Evolutionary conservation across 2,329 filamentous ascomycete genomes (phyloP), one percentile per base, ranked within the genome.

Genomic region (Fusarium subglutinans): DNA sequence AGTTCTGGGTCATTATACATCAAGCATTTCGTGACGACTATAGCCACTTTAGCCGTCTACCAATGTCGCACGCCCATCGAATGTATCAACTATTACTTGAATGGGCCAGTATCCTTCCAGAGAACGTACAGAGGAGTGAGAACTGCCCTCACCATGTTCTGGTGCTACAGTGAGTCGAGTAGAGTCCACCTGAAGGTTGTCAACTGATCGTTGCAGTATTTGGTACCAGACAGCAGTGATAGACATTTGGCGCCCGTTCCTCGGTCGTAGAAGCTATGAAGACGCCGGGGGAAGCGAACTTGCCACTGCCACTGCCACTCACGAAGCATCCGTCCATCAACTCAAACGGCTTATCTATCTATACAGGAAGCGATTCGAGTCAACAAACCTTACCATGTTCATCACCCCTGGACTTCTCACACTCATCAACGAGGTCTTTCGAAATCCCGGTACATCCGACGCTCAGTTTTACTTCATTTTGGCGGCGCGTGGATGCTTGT

Each of bases 151-250:
- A 70, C 6, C 68, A 70, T 38, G 68, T 70, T 6, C 30, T 70
- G 1, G 24, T 70, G 11, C 17, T 70, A 24, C 68, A 70, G 68
- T 70, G 13, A 40, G 68, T 66, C 10, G 6, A 4, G 4, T 0
- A 6, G 5, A 7, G 6, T 26, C 1, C 1, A 0, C 0, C 5
- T 2, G 7, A 13, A 15, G 7, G 3, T 1, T 11, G 1, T 22
- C 6, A 10, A 22, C 54, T 66, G 8, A 70, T 15, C 2, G 2
- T 4, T 0, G 1, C 6, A 70, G 68, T 4, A 61, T 61, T 3
- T 70, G 68, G 68, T 70, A 70, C 20, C 68, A 70, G 1, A 17
- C 60, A 11, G 50, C 24, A 33, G 47, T 70, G 8, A 38, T 70
- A 54, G 67, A 70, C 10, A 28, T 66, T 0, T 70, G 68, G 68